Percentiles rank a stretch among this genome's conserved stretches.
These are phyloP conservation scores for Lyophyllum atratum DNA, from an alignment of 768 basidiomycete species.

Conservation along the genomic window DNA sequence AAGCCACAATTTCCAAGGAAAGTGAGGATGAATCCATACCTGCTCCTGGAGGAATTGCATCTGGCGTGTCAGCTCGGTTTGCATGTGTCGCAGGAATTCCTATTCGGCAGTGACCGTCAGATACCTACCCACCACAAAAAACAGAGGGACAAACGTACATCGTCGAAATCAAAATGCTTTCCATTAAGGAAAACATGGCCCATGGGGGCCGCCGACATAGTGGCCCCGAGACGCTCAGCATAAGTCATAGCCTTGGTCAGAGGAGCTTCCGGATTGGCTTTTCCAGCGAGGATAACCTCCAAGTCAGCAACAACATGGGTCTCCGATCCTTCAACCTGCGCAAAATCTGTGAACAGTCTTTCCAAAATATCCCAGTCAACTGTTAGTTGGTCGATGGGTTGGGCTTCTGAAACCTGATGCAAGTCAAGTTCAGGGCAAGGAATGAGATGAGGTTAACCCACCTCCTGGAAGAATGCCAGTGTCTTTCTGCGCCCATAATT, in stretches of 20 bases:
- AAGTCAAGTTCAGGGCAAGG: neutral
- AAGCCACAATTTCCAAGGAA: neutral
- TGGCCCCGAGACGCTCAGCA: slow-evolving; percentile 56
- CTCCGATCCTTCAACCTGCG: slow-evolving; percentile 25
- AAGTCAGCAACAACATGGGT: slow-evolving; percentile 33
- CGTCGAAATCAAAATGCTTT: slow-evolving; percentile 68
- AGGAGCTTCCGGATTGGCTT: slow-evolving; percentile 28
- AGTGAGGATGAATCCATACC: slow-evolving; percentile 32
- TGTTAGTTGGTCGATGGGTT: slow-evolving; percentile 29
- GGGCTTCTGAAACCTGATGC: slow-evolving; percentile 39
- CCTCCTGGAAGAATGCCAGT: slow-evolving; percentile 57
- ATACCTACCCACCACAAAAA: too few species aligned
- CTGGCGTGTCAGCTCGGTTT: slow-evolving; percentile 58
- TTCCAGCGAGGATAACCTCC: slow-evolving; percentile 38
- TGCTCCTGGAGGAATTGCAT: slow-evolving; percentile 73
- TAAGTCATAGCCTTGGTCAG: slow-evolving; percentile 55
- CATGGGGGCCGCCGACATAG: slow-evolving; percentile 31
- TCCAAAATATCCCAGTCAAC: slow-evolving; percentile 43
- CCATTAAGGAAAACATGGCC: slow-evolving; percentile 91
- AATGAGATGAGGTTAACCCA: slow-evolving; percentile 25
- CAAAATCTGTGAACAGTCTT: slow-evolving; percentile 39
- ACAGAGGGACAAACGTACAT: slow-evolving; percentile 47
- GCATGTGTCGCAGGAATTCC: slow-evolving; percentile 68
- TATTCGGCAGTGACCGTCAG: slow-evolving; percentile 25
- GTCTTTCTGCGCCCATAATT: slow-evolving; percentile 66